Percentiles rank a stretch among this genome's conserved stretches.
Evolutionary conservation across 148 eudicot genomes (phyloP).

Genomic region (Nyssa sinensis): DNA sequence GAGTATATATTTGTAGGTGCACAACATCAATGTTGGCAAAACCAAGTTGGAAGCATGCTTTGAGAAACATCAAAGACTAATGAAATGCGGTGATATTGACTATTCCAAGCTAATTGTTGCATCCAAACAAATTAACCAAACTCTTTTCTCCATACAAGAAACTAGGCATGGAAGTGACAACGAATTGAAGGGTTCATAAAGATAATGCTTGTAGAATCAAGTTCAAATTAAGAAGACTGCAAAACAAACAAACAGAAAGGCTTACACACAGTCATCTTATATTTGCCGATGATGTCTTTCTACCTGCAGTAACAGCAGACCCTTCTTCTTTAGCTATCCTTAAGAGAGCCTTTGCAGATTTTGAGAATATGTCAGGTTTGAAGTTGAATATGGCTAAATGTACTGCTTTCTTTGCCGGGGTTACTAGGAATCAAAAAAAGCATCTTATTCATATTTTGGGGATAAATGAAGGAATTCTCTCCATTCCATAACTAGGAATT

Average conservation of each 20-base stretch:
- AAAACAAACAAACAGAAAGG: neutral
- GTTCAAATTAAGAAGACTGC: neutral
- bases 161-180: neutral
- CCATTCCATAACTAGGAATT: too few relatives aligned
- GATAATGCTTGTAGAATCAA: neutral
- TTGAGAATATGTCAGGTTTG: too few relatives aligned
- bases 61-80: neutral
- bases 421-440: too few relatives aligned
- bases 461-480: too few relatives aligned
- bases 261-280: too few relatives aligned
- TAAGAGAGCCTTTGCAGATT: too few relatives aligned
- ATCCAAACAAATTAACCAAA: neutral
- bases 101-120: neutral
- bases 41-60: neutral
- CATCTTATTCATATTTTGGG: too few relatives aligned
- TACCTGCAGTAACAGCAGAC: too few relatives aligned
- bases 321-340: too few relatives aligned
- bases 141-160: neutral
- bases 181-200: neutral
- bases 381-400: too few relatives aligned
- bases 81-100: neutral
- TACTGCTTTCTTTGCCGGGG: too few relatives aligned
- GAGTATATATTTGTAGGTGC: neutral
- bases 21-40: neutral
- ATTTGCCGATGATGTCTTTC: too few relatives aligned